These are phyloP conservation scores for Austroboletus niveus DNA, from an alignment of 1,284 basidiomycete genomes.

Conservation along the genomic window DNA sequence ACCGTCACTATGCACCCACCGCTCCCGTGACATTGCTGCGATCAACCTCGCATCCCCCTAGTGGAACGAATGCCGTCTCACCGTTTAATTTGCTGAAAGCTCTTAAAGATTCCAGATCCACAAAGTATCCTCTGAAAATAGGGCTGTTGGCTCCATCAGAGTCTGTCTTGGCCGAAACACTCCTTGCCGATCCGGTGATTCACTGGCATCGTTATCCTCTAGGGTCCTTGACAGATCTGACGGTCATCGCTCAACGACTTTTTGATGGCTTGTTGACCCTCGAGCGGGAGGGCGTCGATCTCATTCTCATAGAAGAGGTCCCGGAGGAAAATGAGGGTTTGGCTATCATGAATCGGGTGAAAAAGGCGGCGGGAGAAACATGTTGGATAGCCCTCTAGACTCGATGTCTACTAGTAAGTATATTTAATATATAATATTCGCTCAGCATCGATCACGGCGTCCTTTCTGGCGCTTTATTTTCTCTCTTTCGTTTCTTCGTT, in stretches of 20 bases:
- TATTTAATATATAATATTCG: not conserved
- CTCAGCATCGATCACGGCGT: constrained; percentile 11
- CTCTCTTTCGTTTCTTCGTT: constrained; percentile 25
- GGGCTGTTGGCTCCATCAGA: constrained; percentile 72
- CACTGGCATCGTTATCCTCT: constrained; percentile 58
- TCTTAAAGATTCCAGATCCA: constrained; percentile 29
- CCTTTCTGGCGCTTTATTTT: constrained; percentile 8
- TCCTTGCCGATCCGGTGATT: constrained; percentile 40
- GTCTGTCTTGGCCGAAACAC: constrained; percentile 48
- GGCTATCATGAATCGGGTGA: constrained; percentile 97
- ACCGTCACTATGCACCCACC: constrained; percentile 92
- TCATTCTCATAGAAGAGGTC: constrained; percentile 89
- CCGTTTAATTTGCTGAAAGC: constrained; percentile 41
- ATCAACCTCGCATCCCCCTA: constrained; percentile 45
- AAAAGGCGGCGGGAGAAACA: constrained; percentile 81
- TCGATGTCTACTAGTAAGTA: not conserved
- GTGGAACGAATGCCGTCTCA: constrained; percentile 28
- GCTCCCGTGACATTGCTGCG: constrained; percentile 79
- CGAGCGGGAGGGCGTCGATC: constrained; percentile 73
- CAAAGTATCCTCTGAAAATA: constrained; percentile 42
- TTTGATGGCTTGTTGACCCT: constrained; percentile 88
- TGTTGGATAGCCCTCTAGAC: constrained; percentile 44
- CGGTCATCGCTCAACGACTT: constrained; percentile 75
- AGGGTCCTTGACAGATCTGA: constrained; percentile 60
- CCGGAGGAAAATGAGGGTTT: constrained; percentile 82